phyloP scores from a whole-genome alignment of 495 filamentous ascomycete species.

The Hapsidospora chrysogenum region DNA sequence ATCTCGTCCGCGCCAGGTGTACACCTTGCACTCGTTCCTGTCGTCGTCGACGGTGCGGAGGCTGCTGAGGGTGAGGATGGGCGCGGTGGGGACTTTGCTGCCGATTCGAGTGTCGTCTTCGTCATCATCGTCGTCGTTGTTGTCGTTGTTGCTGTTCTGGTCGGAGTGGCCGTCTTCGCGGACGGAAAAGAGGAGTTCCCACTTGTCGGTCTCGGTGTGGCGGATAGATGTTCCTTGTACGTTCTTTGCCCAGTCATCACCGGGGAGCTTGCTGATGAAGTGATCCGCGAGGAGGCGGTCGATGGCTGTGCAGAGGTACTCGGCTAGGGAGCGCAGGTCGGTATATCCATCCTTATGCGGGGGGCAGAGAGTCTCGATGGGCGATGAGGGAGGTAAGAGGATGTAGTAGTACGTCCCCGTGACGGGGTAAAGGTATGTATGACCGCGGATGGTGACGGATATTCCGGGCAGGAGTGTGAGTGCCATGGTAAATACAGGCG shows the following conservation, averaged over 20 bases:
- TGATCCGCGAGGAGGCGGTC: constrained; percentile 1
- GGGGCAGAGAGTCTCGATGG: not conserved
- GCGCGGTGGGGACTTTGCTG: not conserved
- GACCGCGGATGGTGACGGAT: constrained; percentile 15
- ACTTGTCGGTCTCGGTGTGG: too few species aligned
- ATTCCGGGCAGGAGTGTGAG: constrained; percentile 20
- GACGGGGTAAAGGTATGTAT: constrained; percentile 8
- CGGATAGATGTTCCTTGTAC: not conserved
- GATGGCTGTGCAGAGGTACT: constrained; percentile 2
- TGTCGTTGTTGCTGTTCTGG: not conserved
- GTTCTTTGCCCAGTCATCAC: not conserved
- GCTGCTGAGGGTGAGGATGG: not conserved
- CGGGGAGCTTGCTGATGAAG: constrained; percentile 1
- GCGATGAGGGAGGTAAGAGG: constrained; percentile 12
- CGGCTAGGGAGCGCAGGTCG: not conserved
- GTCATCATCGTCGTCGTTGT: not conserved
- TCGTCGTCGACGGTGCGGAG: not conserved
- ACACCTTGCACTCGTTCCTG: too few species aligned
- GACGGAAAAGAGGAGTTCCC: too few species aligned
- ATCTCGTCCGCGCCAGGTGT: too few species aligned
- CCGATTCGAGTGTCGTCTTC: not conserved
- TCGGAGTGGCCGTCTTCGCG: too few species aligned
- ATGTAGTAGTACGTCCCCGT: constrained; percentile 16
- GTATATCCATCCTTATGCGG: constrained; percentile 2
- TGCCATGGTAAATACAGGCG: constrained; percentile 15